These are phyloP conservation scores for Mucor indicus DNA, from an alignment of 371 early-diverging fungal genomes.

Conservation along the genomic window DNA sequence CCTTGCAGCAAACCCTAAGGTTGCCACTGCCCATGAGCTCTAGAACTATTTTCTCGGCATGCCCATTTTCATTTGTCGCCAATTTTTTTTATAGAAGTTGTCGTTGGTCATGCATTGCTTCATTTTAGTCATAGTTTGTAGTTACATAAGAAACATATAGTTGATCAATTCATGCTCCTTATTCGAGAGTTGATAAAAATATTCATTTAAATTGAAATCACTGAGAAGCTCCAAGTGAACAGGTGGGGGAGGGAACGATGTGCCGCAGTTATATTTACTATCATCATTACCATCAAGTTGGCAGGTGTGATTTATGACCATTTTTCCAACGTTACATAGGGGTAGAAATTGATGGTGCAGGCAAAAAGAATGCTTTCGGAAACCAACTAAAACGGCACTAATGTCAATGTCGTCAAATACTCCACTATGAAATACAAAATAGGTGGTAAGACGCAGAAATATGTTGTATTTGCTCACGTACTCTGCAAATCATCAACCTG, in stretches of 20 bases:
- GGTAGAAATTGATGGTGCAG: constrained; percentile 4
- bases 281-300: constrained; percentile 7
- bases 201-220: constrained; percentile 7
- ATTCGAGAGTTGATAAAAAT: constrained; percentile 9
- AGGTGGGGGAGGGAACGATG: constrained; percentile 7
- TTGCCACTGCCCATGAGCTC: constrained; percentile 8
- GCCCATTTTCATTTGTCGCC: constrained; percentile 12
- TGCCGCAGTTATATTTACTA: constrained; percentile 1
- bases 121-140: constrained; percentile 12
- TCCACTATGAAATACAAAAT: constrained; percentile 8
- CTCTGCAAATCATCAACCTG: constrained; percentile 3
- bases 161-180: constrained; percentile 8
- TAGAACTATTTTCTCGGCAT: constrained; percentile 9
- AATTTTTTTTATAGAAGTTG: constrained; percentile 9
- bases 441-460: constrained; percentile 6
- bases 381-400: constrained; percentile 5
- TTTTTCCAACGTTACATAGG: constrained; percentile 1
- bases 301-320: constrained; percentile 6
- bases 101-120: constrained; percentile 8
- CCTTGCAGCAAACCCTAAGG: constrained; percentile 8
- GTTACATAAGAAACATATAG: constrained; percentile 9
- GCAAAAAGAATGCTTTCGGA: constrained; percentile 6
- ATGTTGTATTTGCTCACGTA: constrained; percentile 9
- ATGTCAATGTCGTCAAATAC: constrained; percentile 1
- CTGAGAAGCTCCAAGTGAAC: constrained; percentile 3